These are phyloP conservation scores for Cladosporium sp. DNA, from an alignment of 2,329 filamentous ascomycete genomes.

Conservation along the genomic window DNA sequence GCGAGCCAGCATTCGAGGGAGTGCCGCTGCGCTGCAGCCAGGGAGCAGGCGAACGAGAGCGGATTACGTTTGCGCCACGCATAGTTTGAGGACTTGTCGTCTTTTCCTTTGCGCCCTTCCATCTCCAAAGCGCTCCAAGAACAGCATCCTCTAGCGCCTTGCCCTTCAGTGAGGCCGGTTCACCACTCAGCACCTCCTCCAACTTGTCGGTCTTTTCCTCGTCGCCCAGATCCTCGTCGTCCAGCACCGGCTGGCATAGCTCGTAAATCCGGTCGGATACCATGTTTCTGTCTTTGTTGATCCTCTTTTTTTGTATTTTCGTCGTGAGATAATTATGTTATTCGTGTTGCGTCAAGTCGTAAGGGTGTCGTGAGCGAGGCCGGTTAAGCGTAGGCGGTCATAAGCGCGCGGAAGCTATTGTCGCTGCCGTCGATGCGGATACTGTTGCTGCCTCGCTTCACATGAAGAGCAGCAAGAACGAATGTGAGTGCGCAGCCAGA, in stretches of 20 bases:
- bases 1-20: slow-evolving; percentile 76
- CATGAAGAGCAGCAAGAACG: neutral
- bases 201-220: slow-evolving; percentile 93
- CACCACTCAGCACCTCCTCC: slow-evolving; percentile 76
- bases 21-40: slow-evolving; percentile 76
- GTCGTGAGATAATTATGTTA: slow-evolving; percentile 5
- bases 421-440: slow-evolving; percentile 1
- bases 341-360: slow-evolving; percentile 8
- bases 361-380: slow-evolving; percentile 7
- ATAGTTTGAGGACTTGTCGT: slow-evolving; percentile 70
- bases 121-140: slow-evolving; percentile 85
- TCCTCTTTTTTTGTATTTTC: neutral
- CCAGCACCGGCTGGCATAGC: slow-evolving; percentile 80
- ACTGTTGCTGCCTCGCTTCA: slow-evolving; percentile 3
- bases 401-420: slow-evolving; percentile 7
- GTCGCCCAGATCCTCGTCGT: slow-evolving; percentile 77
- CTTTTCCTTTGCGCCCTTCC: slow-evolving; percentile 58
- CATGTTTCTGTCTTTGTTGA: slow-evolving; percentile 53
- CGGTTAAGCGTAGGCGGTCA: slow-evolving; percentile 7
- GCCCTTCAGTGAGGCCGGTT: slow-evolving; percentile 67
- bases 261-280: slow-evolving; percentile 91
- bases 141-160: slow-evolving; percentile 82
- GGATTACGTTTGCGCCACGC: slow-evolving; percentile 76
- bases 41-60: slow-evolving; percentile 84
- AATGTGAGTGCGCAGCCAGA: neutral